Base-by-base conservation (phyloP, 768 basidiomycete genomes). In the Leccinum incarnatum region DNA sequence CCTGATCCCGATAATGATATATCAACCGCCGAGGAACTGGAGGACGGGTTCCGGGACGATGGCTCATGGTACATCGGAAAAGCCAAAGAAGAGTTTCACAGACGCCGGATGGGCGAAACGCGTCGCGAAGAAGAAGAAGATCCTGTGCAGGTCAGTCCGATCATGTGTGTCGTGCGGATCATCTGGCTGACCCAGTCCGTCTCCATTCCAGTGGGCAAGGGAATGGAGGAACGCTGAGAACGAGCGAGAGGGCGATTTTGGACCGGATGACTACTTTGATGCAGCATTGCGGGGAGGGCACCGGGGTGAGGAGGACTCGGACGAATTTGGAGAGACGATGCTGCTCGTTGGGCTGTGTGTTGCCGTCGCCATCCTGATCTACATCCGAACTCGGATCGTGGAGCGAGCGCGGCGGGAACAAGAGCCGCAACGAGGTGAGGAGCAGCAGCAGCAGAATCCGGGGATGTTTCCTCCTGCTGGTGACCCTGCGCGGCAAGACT, bases 51-150 rank as follows among this genome's bases (percentile, higher is more conserved):
- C 36, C 63, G 69, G 14, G 76, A 79, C 12, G 88, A 88, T 51
- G 87, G 85, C 12, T 78, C 83, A 6, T 93, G 91, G 92, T 92
- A 93, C 66, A 72, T 91, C 45, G 91, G 91, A 8, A 91, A 88
- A 65, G 90, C 91, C 5, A 83, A 81, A 60, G 91, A 93, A 57
- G 88, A 93, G 55, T 90, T 89, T 68, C 83, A 81, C 62, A 78
- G 78, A 59, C 82, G 86, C 23, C 76, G 78, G 59, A 77, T 72
- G 53, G 76, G 76, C 2, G 78, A 81, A 53, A 67, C 66, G n/a
- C 72, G 58, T 58, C 69, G 55, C 42, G 75, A 76, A 42, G 83
- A 82, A 40, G 89, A 88, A 19, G 89, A 89, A 55, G 86, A 91
- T 67, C 88, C 83, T 2, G 82, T 92, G 40, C 83, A 89, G 79